Percentiles rank a stretch among this genome's conserved stretches.
These are phyloP conservation scores for Hyaloscypha finlandica DNA, from an alignment of 495 filamentous ascomycete species.

Conservation along the genomic window DNA sequence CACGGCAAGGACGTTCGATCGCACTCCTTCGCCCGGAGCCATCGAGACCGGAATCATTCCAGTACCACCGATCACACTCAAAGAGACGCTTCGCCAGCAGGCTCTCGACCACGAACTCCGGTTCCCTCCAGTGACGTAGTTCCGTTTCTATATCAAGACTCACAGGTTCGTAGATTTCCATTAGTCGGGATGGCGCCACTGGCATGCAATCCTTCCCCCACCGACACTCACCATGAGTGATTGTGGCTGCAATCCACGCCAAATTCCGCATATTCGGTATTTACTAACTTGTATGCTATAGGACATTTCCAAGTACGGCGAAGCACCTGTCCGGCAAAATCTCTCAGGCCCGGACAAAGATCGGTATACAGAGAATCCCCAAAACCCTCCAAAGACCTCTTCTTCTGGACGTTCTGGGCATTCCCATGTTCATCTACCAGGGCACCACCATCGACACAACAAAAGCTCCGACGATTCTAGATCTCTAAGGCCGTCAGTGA, in stretches of 20 bases:
- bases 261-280: conserved; percentile 1
- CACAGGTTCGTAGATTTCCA: conserved; percentile 44
- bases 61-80: conserved; percentile 59
- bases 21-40: conserved; percentile 58
- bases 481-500: conserved; percentile 61
- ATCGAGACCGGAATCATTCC: conserved; percentile 75
- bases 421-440: conserved; percentile 28
- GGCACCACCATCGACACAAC: conserved; percentile 68
- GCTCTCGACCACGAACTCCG: conserved; percentile 77
- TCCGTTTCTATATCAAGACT: conserved; percentile 93
- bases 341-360: conserved; percentile 70
- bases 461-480: conserved; percentile 73
- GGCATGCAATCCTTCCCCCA: not conserved
- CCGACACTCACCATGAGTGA: not conserved
- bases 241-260: not conserved
- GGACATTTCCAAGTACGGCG: conserved; percentile 81
- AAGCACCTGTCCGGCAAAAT: conserved; percentile 75
- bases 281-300: conserved; percentile 37
- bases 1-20: conserved; percentile 50
- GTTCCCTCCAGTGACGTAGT: conserved; percentile 91
- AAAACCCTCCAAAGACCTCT: conserved; percentile 50
- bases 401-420: conserved; percentile 50
- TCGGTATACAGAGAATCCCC: conserved; percentile 55
- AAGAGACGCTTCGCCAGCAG: conserved; percentile 65
- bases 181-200: not conserved